Evolutionary conservation across 2,329 filamentous ascomycete genomes (phyloP), one percentile per base, ranked within the genome.

Genomic region (Ophiosphaerella korrae): DNA sequence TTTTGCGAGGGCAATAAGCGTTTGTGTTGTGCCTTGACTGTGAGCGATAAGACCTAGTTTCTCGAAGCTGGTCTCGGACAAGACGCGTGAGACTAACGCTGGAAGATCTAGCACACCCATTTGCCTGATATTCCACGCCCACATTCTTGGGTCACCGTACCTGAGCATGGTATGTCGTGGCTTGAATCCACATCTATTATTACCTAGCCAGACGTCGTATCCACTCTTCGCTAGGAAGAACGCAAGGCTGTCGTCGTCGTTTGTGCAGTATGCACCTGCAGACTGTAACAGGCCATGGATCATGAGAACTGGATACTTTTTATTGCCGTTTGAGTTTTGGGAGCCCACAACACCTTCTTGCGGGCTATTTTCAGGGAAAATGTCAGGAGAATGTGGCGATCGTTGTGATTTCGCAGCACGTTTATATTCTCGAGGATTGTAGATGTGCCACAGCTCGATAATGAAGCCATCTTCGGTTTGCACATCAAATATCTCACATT

Each of bases 381-480:
- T 71, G 5, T 86, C 78, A 0, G 89, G 86, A 0, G 83, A 84
- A 3, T 82, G 80, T 13, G 83, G 70, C 14, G 77, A 69, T 16
- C 83, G 79, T 32, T 85, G 76, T 1, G 78, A 72, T 1, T 78
- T 70, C 0, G 77, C 65, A 4, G 82, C 72, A 1, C 81, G 80
- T 0, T 77, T 78, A 66, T 91, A 88, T 52, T 93, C 88, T 42
- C 81, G 83, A 0, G 93, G 93, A 57, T 96, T 88, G 70, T 90
- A 96, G 23, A 97, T 81, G 71, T 97, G 93, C 87, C 90, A 96
- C 1, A 97, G 79, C 18, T 89, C 85, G 55, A 97, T 88, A 39
- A 97, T 84, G 68, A 96, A 97, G 1, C 92, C 92, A 65, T 97
- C 93, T 70, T 97, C 92, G 0, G 93, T 97, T 72, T 96, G 88